Evolutionary conservation across 495 filamentous ascomycete genomes (phyloP).

Genomic region (Daldinia vernicosa): DNA sequence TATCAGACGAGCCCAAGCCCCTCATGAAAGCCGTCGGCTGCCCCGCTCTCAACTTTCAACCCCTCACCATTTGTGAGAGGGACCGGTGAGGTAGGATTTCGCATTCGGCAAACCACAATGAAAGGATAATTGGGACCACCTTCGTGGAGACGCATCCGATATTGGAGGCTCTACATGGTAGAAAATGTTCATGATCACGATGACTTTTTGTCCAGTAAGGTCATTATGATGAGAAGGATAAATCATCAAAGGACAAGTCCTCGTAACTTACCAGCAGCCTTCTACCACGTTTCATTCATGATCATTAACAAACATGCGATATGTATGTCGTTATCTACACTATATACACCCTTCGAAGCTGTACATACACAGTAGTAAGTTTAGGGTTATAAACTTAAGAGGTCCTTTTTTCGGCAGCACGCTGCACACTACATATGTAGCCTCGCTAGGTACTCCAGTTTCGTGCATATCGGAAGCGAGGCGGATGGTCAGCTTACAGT

Average conservation of each 20-base stretch:
- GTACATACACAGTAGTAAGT: no score
- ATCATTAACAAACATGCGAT: constrained; percentile 7
- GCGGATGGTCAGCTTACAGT: constrained; percentile 37
- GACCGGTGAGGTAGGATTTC: constrained; percentile 30
- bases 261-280: constrained; percentile 12
- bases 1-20: constrained; percentile 9
- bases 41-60: constrained; percentile 37
- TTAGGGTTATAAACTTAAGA: constrained; percentile 20
- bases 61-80: constrained; percentile 23
- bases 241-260: background rate
- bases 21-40: constrained; percentile 31
- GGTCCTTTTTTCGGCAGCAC: constrained; percentile 35
- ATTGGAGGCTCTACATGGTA: constrained; percentile 5
- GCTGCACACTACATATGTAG: constrained; percentile 22
- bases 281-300: constrained; percentile 28
- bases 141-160: constrained; percentile 2
- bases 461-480: constrained; percentile 42
- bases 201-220: background rate
- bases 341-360: constrained; percentile 3
- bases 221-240: constrained; percentile 9
- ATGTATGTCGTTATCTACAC: constrained; percentile 16
- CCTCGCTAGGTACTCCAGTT: constrained; percentile 36
- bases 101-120: constrained; percentile 32
- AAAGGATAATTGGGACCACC: constrained; percentile 13
- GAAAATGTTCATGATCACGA: constrained; percentile 2